Evolutionary conservation across 352 stramenopile species (phyloP), one percentile per base, ranked within the genome.

Genomic region (Pythium graminicola): DNA sequence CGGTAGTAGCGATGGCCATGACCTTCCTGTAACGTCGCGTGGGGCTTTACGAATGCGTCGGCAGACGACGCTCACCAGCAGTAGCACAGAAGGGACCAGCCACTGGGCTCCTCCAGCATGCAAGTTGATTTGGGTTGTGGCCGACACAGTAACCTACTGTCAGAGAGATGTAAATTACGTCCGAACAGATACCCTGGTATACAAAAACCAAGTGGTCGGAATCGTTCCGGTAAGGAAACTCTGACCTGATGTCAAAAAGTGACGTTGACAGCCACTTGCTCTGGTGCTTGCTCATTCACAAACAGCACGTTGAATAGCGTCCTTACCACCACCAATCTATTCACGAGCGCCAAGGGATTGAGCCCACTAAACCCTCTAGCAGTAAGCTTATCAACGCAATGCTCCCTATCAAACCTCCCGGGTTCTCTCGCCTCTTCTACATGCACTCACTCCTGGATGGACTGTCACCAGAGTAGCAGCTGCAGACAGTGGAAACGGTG

Each of bases 1-100:
- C n/a, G n/a, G 41, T 33, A 13, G 7, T 78, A 93, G 46, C 55
- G 42, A 57, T 45, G 40, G 55, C 48, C 52, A 58, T 61, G 31
- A 14, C 8, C 31, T 36, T 38, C 14, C 22, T 24, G 40, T 47
- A 20, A 24, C 40, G 41, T 22, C 19, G 20, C 24, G 41, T 42
- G 31, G 23, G 44, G 36, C 20, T 61, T 51, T 53, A 27, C 44
- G 36, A 61, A 61, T 61, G 54, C 39, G 22, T 11, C 20, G 17
- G 19, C 45, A 52, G 29, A 52, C 45, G 31, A 36, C 47, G 32
- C 32, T 3, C 11, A 19, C 16, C 8, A 17, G 40, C 6, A 11
- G 16, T 17, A 8, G 39, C 17, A 22, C 40, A 55, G 48, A 55
- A 55, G 48, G 22, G 48, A 46, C 48, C 36, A 23, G 48, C 23